Conservation (phyloP, 805 yeast species). For the Komagataella kurtzmanii region DNA sequence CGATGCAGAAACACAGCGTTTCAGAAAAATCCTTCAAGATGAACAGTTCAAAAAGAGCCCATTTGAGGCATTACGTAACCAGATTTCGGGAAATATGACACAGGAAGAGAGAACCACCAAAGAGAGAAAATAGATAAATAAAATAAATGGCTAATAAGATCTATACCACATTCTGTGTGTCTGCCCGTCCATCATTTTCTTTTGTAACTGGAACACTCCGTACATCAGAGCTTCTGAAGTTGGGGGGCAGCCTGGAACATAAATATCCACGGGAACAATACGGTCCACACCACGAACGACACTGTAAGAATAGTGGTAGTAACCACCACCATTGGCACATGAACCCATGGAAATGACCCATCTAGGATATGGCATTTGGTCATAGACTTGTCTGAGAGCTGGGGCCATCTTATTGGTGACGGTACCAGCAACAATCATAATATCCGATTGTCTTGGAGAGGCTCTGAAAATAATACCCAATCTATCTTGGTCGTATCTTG, state of each 20-base stretch:
- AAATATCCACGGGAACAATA: constrained; percentile 77
- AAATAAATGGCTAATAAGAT: constrained; percentile 16
- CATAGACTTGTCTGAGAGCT: constrained; percentile 83
- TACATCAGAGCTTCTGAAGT: constrained; percentile 85
- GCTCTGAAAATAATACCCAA: constrained; percentile 89
- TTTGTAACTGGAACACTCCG: constrained; percentile 79
- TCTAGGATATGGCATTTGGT: constrained; percentile 90
- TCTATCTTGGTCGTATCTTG: constrained; percentile 86
- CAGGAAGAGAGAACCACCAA: background rate
- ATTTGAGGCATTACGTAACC: constrained; percentile 29
- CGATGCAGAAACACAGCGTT: constrained; percentile 41
- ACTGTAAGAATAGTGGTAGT: constrained; percentile 79
- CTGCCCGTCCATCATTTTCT: constrained; percentile 76
- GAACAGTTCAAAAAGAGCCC: constrained; percentile 43
- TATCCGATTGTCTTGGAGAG: constrained; percentile 85
- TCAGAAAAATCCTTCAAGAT: constrained; percentile 43
- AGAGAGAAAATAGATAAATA: constrained; percentile 1
- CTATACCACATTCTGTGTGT: constrained; percentile 83
- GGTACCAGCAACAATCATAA: constrained; percentile 87
- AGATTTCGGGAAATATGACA: background rate
- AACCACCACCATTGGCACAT: constrained; percentile 91
- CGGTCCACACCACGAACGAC: constrained; percentile 88
- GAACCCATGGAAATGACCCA: constrained; percentile 94
- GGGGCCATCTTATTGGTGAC: constrained; percentile 91
- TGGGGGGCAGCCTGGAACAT: constrained; percentile 91